Evolutionary conservation across 169 alveolate genomes (phyloP).

Genomic region (Plasmodium malariae): DNA sequence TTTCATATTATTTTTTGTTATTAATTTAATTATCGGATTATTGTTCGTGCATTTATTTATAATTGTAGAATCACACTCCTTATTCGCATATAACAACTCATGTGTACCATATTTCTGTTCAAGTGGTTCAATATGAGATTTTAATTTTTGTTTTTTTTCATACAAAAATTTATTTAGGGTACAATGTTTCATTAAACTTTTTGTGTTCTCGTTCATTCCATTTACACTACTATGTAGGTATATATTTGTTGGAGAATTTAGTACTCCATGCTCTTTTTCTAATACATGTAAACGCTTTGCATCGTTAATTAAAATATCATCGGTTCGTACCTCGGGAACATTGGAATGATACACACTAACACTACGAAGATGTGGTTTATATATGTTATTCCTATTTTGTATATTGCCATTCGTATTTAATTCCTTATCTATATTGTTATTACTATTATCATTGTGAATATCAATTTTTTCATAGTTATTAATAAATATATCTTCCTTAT

Average conservation of each 20-base stretch:
- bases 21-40: constrained; percentile 13
- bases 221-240: not conserved
- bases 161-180: constrained; percentile 27
- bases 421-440: not conserved
- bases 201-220: constrained; percentile 25
- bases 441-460: not conserved
- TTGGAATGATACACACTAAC: too few relatives aligned
- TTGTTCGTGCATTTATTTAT: not conserved
- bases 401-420: not conserved
- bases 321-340: not conserved
- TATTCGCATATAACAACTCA: too few relatives aligned
- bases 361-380: not conserved
- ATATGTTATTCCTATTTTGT: too few relatives aligned
- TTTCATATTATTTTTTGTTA: not conserved
- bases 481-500: not conserved
- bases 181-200: not conserved
- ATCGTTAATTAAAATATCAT: not conserved
- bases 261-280: constrained; percentile 15
- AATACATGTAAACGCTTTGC: constrained; percentile 12
- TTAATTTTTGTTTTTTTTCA: constrained; percentile 10
- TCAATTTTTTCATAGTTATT: not conserved
- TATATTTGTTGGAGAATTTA: not conserved
- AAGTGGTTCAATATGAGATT: not conserved
- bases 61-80: not conserved
- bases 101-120: too few relatives aligned